Percentiles rank a stretch among this genome's conserved stretches.
Conservation (phyloP, 345 rosid species). For the Citrus inodora region DNA sequence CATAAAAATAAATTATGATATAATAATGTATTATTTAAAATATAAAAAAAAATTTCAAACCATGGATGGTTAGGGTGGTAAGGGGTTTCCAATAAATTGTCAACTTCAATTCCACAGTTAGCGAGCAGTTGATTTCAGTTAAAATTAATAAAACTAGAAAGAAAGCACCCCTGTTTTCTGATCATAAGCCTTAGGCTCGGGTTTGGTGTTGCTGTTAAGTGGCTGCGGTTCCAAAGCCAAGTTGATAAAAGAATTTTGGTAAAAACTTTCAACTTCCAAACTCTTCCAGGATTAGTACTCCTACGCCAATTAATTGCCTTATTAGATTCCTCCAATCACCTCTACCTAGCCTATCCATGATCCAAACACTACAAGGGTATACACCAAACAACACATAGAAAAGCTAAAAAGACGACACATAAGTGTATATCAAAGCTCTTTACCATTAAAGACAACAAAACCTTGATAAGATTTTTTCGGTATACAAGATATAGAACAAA, state of each 20-base stretch:
- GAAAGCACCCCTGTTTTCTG: neutral
- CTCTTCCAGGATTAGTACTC: neutral
- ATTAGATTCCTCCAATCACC: neutral
- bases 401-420: neutral
- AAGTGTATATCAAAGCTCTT: neutral
- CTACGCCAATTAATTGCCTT: neutral
- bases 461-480: neutral
- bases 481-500: neutral
- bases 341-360: neutral
- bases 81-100: neutral
- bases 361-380: neutral
- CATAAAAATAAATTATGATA: too few species aligned
- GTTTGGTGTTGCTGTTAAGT: neutral
- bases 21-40: too few species aligned
- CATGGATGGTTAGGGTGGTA: too few species aligned
- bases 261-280: too few species aligned
- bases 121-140: neutral
- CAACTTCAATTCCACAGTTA: neutral
- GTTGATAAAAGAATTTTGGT: too few species aligned
- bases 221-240: too few species aligned
- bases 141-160: neutral
- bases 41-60: too few species aligned
- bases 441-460: neutral
- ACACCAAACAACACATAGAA: neutral
- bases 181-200: neutral